Base-by-base conservation (phyloP, 148 eudicot species). In the Dysphania ambrosioides region DNA sequence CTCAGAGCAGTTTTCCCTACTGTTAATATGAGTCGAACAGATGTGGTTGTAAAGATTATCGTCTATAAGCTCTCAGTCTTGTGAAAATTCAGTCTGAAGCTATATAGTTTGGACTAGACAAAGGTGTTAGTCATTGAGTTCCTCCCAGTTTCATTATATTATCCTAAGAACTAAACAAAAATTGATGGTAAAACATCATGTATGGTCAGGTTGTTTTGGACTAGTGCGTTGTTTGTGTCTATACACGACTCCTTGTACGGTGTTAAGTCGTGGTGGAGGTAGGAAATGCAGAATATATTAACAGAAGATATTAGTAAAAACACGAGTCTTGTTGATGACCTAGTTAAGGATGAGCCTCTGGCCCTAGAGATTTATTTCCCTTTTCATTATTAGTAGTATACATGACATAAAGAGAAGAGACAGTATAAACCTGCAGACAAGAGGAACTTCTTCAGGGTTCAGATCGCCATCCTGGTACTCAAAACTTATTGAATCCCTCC, bases 401-500 rank as follows among this genome's bases (percentile, higher is more conserved):
- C 13, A 47, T 47, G 53, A 47, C 38, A 21, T 0, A 26, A 23
- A 53, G 42, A 24, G 41, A 16, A 19, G 59, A 53, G 42, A n/a
- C 8, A 27, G 61, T 18, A 72, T 36, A 23, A n/a, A 84, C 92
- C 92, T 85, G 86, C 88, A 81, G 66, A 86, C 68, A 38, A 61
- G 78, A 38, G 92, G 92, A 68, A 88, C 19, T 47, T 79, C 71
- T 2, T 78, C 74, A 5, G 88, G 81, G 77, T 85, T 83, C 13
- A 83, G 84, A 16, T 73, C 44, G 49, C 86, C 81, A 64, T 87
- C 88, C 18, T 53, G 70, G 56, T 75, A 87, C 62, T 83, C 78
- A 78, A 79, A 85, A 23, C 78, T 73, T 15, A 87, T 79, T 1
- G 90, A 83, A 60, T 87, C 90, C 61, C 90, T 83, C 90, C 90